Conservation (phyloP, 805 yeast genomes). For the Candida ipomoeae region DNA sequence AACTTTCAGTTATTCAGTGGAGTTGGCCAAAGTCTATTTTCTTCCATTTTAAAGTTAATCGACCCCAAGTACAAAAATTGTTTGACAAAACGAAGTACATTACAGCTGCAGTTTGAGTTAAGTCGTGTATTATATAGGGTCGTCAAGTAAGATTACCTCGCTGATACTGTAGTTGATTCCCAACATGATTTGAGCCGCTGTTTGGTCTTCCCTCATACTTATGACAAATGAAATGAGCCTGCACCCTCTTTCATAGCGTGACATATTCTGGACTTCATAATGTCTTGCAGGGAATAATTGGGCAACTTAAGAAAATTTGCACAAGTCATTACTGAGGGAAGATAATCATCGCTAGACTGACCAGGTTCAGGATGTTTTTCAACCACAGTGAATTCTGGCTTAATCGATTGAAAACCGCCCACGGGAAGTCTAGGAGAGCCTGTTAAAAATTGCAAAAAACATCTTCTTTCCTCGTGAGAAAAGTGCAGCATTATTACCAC, state of each 20-base stretch:
- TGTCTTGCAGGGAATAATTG: conserved; percentile 59
- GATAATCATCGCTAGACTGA: conserved; percentile 63
- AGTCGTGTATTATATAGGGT: not conserved
- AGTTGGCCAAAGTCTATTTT: not conserved
- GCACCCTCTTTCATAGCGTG: conserved; percentile 87
- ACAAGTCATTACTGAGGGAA: conserved; percentile 98
- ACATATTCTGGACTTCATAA: conserved; percentile 54
- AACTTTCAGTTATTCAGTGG: not conserved
- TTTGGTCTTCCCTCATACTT: not conserved
- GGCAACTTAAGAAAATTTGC: conserved; percentile 92
- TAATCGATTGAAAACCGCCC: conserved; percentile 83
- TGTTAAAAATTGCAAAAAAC: conserved; percentile 81
- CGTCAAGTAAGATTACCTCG: not conserved
- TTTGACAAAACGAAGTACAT: too few species aligned
- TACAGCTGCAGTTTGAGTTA: not conserved
- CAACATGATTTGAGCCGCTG: not conserved
- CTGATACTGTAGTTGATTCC: not conserved
- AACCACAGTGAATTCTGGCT: conserved; percentile 85
- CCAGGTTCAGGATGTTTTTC: conserved; percentile 75
- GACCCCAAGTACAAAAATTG: too few species aligned
- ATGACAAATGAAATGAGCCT: conserved; percentile 79
- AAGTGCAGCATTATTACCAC: conserved; percentile 61
- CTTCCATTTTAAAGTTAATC: not conserved
- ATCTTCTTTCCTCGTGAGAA: conserved; percentile 51
- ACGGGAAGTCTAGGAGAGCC: conserved; percentile 92